A percentile compares a stretch with the other conserved stretches of the same genome.
phyloP scores from a whole-genome alignment of 2,329 filamentous ascomycete genomes.

The Aspergillus nomiae region DNA sequence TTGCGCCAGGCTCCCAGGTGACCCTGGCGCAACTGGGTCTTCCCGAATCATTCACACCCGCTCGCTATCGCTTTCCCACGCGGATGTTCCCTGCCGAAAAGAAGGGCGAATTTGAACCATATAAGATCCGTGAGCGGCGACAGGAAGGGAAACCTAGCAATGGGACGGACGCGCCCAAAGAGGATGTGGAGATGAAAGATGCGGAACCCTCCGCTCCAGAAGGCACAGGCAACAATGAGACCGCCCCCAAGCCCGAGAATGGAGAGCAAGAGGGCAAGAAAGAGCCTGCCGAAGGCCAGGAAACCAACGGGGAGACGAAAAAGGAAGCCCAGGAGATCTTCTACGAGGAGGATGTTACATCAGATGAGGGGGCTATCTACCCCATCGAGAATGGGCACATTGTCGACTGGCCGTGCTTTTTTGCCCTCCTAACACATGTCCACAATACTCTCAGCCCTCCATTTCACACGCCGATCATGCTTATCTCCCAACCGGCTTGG shows the following conservation, averaged over 20 bases:
- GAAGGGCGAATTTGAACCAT: slow-evolving; percentile 76
- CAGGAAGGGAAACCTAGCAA: slow-evolving; percentile 32
- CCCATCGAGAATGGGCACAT: slow-evolving; percentile 81
- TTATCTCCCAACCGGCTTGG: slow-evolving; percentile 90
- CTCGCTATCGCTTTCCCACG: slow-evolving; percentile 81
- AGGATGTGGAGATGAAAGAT: slow-evolving; percentile 51
- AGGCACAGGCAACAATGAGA: slow-evolving; percentile 13
- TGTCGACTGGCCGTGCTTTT: slow-evolving; percentile 87
- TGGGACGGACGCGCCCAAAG: slow-evolving; percentile 32
- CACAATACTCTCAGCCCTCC: slow-evolving; percentile 86
- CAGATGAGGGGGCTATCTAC: slow-evolving; percentile 85
- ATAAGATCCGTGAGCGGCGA: slow-evolving; percentile 66
- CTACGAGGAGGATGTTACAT: slow-evolving; percentile 86
- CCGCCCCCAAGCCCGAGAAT: slow-evolving; percentile 24
- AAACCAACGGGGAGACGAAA: slow-evolving; percentile 29
- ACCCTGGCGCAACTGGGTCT: slow-evolving; percentile 90
- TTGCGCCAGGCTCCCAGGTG: slow-evolving; percentile 74
- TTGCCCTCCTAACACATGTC: slow-evolving; percentile 89
- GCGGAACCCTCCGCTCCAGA: slow-evolving; percentile 31
- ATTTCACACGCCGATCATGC: slow-evolving; percentile 90
- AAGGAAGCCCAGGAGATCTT: slow-evolving; percentile 54
- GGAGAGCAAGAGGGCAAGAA: slow-evolving; percentile 30
- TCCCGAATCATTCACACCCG: slow-evolving; percentile 86
- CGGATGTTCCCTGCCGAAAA: slow-evolving; percentile 88
- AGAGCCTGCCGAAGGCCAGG: slow-evolving; percentile 25